phyloP scores from a whole-genome alignment of 148 eudicot species.

The Silene latifolia region DNA sequence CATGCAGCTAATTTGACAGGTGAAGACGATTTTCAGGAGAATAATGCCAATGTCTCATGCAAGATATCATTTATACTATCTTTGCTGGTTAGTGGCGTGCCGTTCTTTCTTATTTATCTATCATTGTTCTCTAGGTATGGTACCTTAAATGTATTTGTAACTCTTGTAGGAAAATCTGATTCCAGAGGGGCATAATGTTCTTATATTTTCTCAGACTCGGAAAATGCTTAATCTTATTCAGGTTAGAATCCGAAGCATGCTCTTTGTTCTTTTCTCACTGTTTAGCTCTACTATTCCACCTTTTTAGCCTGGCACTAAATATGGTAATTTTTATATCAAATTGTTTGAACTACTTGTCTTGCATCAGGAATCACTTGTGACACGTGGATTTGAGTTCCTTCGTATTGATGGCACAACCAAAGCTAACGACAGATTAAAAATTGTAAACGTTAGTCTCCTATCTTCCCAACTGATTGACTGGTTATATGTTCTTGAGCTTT shows the following conservation, averaged over 20 bases:
- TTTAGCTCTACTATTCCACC: not conserved
- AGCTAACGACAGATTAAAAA: conserved; percentile 66
- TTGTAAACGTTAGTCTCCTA: conserved; percentile 69
- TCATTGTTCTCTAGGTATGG: conserved; percentile 1
- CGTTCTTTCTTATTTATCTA: conserved; percentile 1
- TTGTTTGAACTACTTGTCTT: conserved; percentile 11
- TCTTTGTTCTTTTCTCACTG: not conserved
- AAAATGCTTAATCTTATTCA: conserved; percentile 94
- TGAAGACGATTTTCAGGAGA: conserved; percentile 51
- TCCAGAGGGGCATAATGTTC: conserved; percentile 81
- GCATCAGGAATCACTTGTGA: conserved; percentile 56
- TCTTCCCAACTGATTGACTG: not conserved
- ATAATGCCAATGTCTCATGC: conserved; percentile 75
- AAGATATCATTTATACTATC: conserved; percentile 80
- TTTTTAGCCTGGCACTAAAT: not conserved
- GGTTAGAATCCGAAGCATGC: conserved; percentile 36
- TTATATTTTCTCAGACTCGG: conserved; percentile 95
- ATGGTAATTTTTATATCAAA: not conserved
- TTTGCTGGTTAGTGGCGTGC: conserved; percentile 57
- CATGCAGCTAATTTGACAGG: conserved; percentile 71
- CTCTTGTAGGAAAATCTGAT: conserved; percentile 58
- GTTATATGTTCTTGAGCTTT: not conserved
- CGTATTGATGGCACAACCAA: conserved; percentile 97
- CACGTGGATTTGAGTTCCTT: conserved; percentile 56
- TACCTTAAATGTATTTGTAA: not conserved